Conservation (phyloP, 129 eudicot genomes). For the Chrysanthemum makinoi region DNA sequence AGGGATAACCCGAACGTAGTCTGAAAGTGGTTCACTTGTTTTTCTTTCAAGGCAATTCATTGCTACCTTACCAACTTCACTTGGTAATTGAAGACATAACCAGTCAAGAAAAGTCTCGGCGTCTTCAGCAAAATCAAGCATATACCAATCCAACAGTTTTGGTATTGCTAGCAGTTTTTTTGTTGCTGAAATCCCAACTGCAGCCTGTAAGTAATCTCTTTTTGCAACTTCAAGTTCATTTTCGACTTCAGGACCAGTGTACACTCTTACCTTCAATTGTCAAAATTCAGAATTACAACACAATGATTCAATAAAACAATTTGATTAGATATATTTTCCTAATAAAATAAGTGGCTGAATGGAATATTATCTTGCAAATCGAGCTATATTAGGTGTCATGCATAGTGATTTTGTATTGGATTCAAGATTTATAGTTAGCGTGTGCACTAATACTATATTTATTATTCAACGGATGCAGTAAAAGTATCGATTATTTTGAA, state of each 20-base stretch:
- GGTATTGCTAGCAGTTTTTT: slow-evolving; percentile 58
- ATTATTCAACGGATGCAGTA: not conserved
- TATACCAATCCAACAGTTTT: slow-evolving; percentile 83
- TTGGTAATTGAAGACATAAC: slow-evolving; percentile 82
- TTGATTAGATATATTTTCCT: not conserved
- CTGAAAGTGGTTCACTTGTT: slow-evolving; percentile 37
- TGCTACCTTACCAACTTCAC: slow-evolving; percentile 63
- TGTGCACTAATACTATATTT: not conserved
- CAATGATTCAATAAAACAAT: not conserved
- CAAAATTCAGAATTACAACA: not conserved
- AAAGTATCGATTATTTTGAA: not conserved
- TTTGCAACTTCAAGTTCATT: slow-evolving; percentile 75
- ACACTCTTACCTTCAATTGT: slow-evolving; percentile 67
- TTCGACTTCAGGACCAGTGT: slow-evolving; percentile 62
- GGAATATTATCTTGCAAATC: too few species aligned
- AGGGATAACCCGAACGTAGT: slow-evolving; percentile 51
- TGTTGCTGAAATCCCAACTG: slow-evolving; percentile 63
- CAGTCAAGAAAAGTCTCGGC: slow-evolving; percentile 71
- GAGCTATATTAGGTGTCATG: too few species aligned
- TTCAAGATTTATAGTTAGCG: not conserved
- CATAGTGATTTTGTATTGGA: not conserved
- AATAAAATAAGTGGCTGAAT: not conserved
- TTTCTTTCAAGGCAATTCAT: slow-evolving; percentile 63
- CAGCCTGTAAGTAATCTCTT: slow-evolving; percentile 75
- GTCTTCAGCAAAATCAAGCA: slow-evolving; percentile 82